These are phyloP conservation scores for Claviceps africana DNA, from an alignment of 2,329 filamentous ascomycete genomes.

Conservation along the genomic window DNA sequence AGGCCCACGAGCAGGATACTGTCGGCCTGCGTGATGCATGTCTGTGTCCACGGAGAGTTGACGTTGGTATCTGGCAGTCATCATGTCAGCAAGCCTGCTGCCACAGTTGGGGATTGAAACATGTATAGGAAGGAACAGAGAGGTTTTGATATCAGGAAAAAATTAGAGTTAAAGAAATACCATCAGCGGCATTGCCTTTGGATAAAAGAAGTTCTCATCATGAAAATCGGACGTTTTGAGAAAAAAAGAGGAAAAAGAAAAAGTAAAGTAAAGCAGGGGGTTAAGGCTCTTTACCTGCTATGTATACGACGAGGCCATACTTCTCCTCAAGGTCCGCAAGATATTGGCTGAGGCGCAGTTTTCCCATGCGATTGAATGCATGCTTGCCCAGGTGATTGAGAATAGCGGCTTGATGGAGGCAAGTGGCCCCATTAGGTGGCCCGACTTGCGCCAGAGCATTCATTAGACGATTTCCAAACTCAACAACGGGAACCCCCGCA, in stretches of 20 bases:
- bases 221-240: conserved; percentile 8
- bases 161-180: conserved; percentile 50
- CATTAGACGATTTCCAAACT: conserved; percentile 82
- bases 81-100: conserved; percentile 14
- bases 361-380: conserved; percentile 95
- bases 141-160: conserved; percentile 41
- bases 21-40: conserved; percentile 92
- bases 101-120: background rate
- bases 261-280: background rate
- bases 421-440: conserved; percentile 76
- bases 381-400: conserved; percentile 89
- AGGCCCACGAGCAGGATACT: conserved; percentile 87
- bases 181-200: conserved; percentile 41
- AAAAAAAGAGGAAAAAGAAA: background rate
- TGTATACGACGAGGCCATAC: conserved; percentile 86
- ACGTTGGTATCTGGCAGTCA: conserved; percentile 65
- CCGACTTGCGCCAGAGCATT: conserved; percentile 82
- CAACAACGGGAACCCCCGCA: conserved; percentile 79
- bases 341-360: conserved; percentile 89
- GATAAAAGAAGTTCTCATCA: conserved; percentile 40
- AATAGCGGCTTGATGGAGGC: conserved; percentile 84
- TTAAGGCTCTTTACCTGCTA: conserved; percentile 47
- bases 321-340: conserved; percentile 94
- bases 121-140: conserved; percentile 3
- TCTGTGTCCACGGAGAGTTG: conserved; percentile 96